Base-by-base conservation (phyloP, 2,329 filamentous ascomycete genomes). In the Sarocladium kiliense region DNA sequence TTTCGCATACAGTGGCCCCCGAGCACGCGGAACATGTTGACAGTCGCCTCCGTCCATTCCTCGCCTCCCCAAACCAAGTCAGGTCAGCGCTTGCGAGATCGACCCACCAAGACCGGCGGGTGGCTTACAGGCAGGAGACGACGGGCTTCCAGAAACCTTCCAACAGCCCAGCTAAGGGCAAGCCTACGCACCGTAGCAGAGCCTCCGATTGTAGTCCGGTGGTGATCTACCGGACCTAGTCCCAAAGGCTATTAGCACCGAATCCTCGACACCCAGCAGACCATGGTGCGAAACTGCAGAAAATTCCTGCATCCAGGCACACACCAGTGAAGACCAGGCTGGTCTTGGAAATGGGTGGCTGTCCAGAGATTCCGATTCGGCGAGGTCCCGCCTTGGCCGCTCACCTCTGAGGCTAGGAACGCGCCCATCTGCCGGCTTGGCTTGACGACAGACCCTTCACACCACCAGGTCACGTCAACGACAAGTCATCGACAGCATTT, bases 91-190 rank as follows among this genome's bases (percentile, higher is more conserved):
- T 21, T 44, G 26, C 30, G 30, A 36, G 9, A 18, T 36, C 27
- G 47, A 51, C 47, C 47, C 47, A 51, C 47, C 5, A 23, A 49
- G n/a, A 26, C 26, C n/a, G 27, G 3, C 30, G 30, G 18, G 18
- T 7, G 47, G 23, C 44, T 47, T 47, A 12, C 23, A 47, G 41
- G 37, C 37, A 41, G 41, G 18, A 19, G 25, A 44, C 44, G 21
- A 32, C 44, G 16, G 44, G 26, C 47, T 51, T 51, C 47, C 47
- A 51, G 47, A 51, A 51, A 36, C 47, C 47, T 51, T 51, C 47
- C n/a, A 51, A 3, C 16, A 18, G 47, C 27, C 25, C n/a, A 23
- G 23, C 12, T 3, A 47, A 23, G 21, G 25, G 10, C 23, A 47
- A 5, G 36, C 12, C 36, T 10, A 19, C 36, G 9, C 7, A 39